Percentiles rank a stretch among this genome's conserved stretches.
Conservation (phyloP, 371 early-diverging fungal species). For the Dichotomocladium elegans region DNA sequence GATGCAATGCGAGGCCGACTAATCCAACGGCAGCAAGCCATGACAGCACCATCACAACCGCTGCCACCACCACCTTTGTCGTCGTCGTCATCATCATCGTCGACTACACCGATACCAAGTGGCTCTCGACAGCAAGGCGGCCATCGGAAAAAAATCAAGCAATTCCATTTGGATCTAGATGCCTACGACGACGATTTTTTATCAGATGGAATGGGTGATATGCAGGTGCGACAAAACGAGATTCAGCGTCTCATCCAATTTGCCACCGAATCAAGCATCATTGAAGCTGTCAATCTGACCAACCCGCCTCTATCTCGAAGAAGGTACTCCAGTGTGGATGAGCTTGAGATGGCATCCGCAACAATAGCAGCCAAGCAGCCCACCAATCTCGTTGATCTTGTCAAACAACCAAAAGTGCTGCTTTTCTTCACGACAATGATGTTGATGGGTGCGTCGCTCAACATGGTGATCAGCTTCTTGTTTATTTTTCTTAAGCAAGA, state of each 20-base stretch:
- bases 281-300: conserved; percentile 48
- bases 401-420: conserved; percentile 33
- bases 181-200: conserved; percentile 24
- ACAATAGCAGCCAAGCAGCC: conserved; percentile 14
- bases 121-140: not conserved
- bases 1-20: conserved; percentile 1
- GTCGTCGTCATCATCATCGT: not conserved
- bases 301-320: conserved; percentile 42
- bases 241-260: conserved; percentile 48
- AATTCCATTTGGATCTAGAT: conserved; percentile 25
- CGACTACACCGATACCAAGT: too few relatives aligned
- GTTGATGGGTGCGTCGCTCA: conserved; percentile 52
- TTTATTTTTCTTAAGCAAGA: conserved; percentile 46
- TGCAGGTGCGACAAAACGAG: conserved; percentile 28
- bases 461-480: conserved; percentile 47
- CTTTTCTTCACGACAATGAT: conserved; percentile 48
- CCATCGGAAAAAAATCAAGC: conserved; percentile 18
- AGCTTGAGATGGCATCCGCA: conserved; percentile 3
- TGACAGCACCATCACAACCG: not conserved
- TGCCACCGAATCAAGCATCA: conserved; percentile 52
- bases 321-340: conserved; percentile 5
- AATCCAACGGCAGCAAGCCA: too few relatives aligned
- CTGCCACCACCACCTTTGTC: not conserved
- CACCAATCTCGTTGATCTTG: conserved; percentile 33
- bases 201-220: conserved; percentile 2